A percentile compares a stretch with the other conserved stretches of the same genome.
These are phyloP conservation scores for Venustampulla echinocandica DNA, from an alignment of 495 filamentous ascomycete species.

Conservation along the genomic window DNA sequence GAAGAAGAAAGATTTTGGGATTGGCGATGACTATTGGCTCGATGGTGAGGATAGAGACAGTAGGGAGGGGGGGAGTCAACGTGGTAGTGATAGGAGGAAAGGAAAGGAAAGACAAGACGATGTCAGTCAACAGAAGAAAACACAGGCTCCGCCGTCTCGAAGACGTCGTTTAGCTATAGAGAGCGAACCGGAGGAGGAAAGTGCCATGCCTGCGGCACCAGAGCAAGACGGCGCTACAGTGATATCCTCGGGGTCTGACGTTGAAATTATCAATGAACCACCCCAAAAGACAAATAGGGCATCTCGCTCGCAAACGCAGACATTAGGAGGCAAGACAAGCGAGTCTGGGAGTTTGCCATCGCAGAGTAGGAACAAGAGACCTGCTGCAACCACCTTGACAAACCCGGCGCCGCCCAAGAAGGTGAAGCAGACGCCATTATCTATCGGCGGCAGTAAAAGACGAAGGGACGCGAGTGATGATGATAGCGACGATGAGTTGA, in stretches of 20 bases:
- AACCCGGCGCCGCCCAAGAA: constrained; percentile 37
- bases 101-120: constrained; percentile 21
- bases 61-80: constrained; percentile 4
- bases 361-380: constrained; percentile 28
- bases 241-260: constrained; percentile 16
- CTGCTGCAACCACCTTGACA: constrained; percentile 26
- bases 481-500: constrained; percentile 43
- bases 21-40: constrained; percentile 84
- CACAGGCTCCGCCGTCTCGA: not conserved
- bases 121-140: not conserved
- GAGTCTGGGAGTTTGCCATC: constrained; percentile 17
- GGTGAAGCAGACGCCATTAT: constrained; percentile 5
- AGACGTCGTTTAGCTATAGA: too few relatives aligned
- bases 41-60: constrained; percentile 2
- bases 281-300: too few relatives aligned
- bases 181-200: too few relatives aligned
- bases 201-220: too few relatives aligned
- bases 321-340: constrained; percentile 27
- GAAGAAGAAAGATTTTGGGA: constrained; percentile 67
- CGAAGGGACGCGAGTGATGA: constrained; percentile 26
- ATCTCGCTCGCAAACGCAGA: constrained; percentile 30
- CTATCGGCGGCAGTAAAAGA: constrained; percentile 9
- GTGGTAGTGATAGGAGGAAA: constrained; percentile 25
- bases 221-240: constrained; percentile 21
- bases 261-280: constrained; percentile 22